Percentiles rank a stretch among this genome's conserved stretches.
Evolutionary conservation across 208 protist genomes (phyloP).

Genomic region (Acanthamoeba triangularis): DNA sequence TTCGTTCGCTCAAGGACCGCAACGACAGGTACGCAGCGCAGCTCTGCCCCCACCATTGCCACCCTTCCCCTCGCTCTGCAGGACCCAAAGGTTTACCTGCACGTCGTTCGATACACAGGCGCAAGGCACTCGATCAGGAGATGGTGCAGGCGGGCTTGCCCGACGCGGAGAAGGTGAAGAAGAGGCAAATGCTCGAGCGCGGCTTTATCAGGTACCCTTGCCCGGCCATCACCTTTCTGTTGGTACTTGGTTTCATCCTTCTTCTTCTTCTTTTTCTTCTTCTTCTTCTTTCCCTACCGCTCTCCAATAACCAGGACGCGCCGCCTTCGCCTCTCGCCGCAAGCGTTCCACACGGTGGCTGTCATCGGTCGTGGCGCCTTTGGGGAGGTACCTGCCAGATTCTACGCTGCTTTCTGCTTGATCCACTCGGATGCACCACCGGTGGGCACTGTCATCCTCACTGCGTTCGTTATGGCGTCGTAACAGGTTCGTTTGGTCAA

Average conservation of each 20-base stretch:
- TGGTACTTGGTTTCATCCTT: neutral
- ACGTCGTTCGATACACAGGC: neutral
- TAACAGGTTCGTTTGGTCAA: slow-evolving; percentile 87
- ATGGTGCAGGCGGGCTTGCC: neutral
- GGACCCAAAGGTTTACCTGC: neutral
- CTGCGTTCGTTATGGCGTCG: neutral
- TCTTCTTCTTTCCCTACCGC: too few species aligned
- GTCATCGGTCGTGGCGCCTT: slow-evolving; percentile 96
- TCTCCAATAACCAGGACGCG: slow-evolving; percentile 79
- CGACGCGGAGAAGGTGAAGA: slow-evolving; percentile 42
- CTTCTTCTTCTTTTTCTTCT: neutral
- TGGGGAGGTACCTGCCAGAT: slow-evolving; percentile 93
- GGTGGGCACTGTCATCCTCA: slow-evolving; percentile 51
- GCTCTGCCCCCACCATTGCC: neutral
- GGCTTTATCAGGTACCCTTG: slow-evolving; percentile 28
- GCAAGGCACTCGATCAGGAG: slow-evolving; percentile 34
- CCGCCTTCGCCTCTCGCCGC: slow-evolving; percentile 87
- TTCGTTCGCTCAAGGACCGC: slow-evolving; percentile 54
- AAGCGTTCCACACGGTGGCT: slow-evolving; percentile 94
- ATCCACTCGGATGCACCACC: neutral
- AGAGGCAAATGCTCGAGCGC: slow-evolving; percentile 46
- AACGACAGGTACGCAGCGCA: slow-evolving; percentile 14
- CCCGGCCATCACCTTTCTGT: neutral
- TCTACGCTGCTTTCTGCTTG: neutral
- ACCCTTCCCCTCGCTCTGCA: neutral